Conservation (phyloP, 2,329 filamentous ascomycete genomes). For the Penicillium sp. region DNA sequence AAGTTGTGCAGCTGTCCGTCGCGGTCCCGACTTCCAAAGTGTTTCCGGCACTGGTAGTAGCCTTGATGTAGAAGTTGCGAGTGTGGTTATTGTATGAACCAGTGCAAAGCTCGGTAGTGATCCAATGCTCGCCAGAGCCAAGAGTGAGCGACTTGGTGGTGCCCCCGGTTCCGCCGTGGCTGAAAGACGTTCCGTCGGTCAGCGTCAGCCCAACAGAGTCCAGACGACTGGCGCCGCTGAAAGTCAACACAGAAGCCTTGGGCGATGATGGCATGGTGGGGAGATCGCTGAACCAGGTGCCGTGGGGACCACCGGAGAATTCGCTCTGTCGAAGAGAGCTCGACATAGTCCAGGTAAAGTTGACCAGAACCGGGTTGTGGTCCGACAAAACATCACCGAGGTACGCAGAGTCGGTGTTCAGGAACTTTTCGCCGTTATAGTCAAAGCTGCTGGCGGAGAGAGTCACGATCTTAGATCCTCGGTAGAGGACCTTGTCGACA, state of each 20-base stretch:
- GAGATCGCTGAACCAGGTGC: slow-evolving; percentile 61
- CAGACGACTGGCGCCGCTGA: slow-evolving; percentile 55
- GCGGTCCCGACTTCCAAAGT: slow-evolving; percentile 51
- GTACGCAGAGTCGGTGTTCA: slow-evolving; percentile 53
- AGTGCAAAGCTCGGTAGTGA: slow-evolving; percentile 55
- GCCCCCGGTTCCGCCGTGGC: slow-evolving; percentile 61
- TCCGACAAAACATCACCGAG: slow-evolving; percentile 60
- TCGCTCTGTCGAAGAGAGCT: slow-evolving; percentile 52
- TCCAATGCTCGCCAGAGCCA: slow-evolving; percentile 55
- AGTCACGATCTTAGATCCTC: slow-evolving; percentile 50
- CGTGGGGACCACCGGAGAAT: slow-evolving; percentile 35
- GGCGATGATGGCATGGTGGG: slow-evolving; percentile 40
- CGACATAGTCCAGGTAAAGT: slow-evolving; percentile 47
- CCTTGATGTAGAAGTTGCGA: slow-evolving; percentile 60
- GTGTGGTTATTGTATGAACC: slow-evolving; percentile 52
- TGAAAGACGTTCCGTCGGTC: slow-evolving; percentile 52
- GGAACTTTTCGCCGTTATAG: slow-evolving; percentile 62
- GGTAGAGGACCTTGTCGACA: slow-evolving; percentile 65
- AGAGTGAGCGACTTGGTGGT: slow-evolving; percentile 49
- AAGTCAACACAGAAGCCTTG: slow-evolving; percentile 40
- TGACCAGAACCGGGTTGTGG: slow-evolving; percentile 61
- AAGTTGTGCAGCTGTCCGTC: slow-evolving; percentile 54
- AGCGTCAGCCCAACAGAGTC: slow-evolving; percentile 57
- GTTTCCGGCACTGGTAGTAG: slow-evolving; percentile 56
- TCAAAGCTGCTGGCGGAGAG: slow-evolving; percentile 51